These are phyloP conservation scores for Pseudocercospora macadamiae DNA, from an alignment of 2,329 filamentous ascomycete species.

Conservation along the genomic window DNA sequence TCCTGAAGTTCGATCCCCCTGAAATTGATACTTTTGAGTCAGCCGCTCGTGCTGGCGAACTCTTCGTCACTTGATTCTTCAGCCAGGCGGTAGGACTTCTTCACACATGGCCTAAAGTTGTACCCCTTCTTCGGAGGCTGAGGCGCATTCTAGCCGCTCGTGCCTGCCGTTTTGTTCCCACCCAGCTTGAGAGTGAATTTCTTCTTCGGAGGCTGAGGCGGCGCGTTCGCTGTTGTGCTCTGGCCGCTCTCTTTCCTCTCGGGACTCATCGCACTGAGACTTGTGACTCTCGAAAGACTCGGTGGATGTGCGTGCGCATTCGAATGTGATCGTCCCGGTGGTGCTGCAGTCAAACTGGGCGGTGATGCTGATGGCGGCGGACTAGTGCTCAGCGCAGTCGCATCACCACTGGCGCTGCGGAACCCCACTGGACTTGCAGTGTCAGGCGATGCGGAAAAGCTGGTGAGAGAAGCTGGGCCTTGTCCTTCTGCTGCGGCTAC, in stretches of 20 bases:
- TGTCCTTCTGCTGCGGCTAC: conserved; percentile 6
- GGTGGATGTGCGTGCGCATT: conserved; percentile 17
- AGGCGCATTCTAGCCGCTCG: no score
- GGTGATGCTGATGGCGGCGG: conserved; percentile 16
- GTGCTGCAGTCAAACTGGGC: neutral
- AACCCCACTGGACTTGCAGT: conserved; percentile 11
- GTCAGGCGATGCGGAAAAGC: conserved; percentile 13
- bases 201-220: conserved; percentile 27
- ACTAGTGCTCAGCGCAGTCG: conserved; percentile 11
- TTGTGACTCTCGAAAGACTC: conserved; percentile 20
- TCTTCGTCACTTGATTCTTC: no score
- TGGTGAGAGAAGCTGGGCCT: conserved; percentile 8
- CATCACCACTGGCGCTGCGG: conserved; percentile 15
- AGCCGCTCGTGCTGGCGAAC: no score
- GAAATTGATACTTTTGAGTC: no score
- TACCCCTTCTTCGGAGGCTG: no score
- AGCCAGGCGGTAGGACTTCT: no score
- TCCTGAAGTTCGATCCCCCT: no score
- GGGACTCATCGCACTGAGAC: conserved; percentile 14
- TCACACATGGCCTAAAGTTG: no score
- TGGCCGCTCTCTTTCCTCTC: conserved; percentile 11
- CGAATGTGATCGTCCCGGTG: neutral
- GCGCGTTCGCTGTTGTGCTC: neutral
- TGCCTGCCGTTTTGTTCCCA: conserved; percentile 2
- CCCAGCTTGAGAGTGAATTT: conserved; percentile 33